A percentile compares a stretch with the other conserved stretches of the same genome.
Conservation (phyloP, 176 grass and related monocot genomes). For the Avena sativa region DNA sequence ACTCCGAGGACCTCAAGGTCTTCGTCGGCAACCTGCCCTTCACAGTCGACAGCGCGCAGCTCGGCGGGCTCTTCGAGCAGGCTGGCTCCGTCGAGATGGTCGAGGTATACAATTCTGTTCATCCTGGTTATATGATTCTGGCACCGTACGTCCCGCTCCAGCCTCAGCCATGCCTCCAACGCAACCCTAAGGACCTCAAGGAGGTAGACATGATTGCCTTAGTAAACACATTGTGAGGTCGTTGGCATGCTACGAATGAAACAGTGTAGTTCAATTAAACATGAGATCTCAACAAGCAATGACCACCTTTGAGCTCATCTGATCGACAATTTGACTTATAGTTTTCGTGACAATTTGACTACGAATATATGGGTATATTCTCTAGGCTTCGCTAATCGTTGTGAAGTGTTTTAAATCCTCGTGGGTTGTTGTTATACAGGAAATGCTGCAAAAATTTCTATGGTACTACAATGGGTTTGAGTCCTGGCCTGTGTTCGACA, state of each 20-base stretch:
- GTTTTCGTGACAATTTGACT: no score
- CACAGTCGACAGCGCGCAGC: slow-evolving; percentile 88
- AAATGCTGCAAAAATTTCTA: slow-evolving; percentile 69
- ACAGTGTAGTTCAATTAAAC: no score
- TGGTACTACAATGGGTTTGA: slow-evolving; percentile 69
- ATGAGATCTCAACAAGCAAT: no score
- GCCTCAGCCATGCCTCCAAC: no score
- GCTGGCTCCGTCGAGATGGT: slow-evolving; percentile 94
- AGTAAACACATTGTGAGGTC: no score
- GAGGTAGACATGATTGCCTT: no score
- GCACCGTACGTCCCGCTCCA: no score
- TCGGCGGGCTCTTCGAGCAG: slow-evolving; percentile 83
- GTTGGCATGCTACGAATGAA: no score
- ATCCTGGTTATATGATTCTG: no score
- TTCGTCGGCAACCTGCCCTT: slow-evolving; percentile 97
- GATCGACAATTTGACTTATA: no score
- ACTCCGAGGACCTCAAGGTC: slow-evolving; percentile 68
- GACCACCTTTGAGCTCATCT: no score
- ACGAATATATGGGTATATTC: not conserved
- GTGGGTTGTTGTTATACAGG: slow-evolving; percentile 37
- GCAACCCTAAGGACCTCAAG: no score
- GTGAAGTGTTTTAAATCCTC: slow-evolving; percentile 5
- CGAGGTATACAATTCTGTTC: slow-evolving; percentile 56
- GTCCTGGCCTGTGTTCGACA: slow-evolving; percentile 66
- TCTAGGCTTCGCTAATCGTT: not conserved